Conservation (phyloP, 2,329 filamentous ascomycete genomes). For the Nemania sp. region DNA sequence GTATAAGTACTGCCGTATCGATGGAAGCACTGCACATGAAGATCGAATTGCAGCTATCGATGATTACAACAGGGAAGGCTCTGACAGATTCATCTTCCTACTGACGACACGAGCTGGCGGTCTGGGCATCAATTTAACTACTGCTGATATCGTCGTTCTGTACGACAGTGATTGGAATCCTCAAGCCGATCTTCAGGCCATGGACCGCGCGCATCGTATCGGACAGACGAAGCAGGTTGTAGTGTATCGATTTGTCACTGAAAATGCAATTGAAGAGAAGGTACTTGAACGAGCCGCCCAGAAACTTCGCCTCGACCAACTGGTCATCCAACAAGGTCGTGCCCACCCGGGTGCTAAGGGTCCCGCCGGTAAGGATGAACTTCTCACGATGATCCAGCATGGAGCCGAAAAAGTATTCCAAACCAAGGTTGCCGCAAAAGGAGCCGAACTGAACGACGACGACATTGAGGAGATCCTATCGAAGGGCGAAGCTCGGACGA, state of each 20-base stretch:
- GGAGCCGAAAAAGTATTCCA: slow-evolving; percentile 95
- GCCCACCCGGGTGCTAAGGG: slow-evolving; percentile 89
- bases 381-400: slow-evolving; percentile 98
- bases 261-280: slow-evolving; percentile 98
- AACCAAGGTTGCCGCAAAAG: slow-evolving; percentile 67
- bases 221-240: slow-evolving; percentile 98
- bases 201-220: slow-evolving; percentile 98
- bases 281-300: slow-evolving; percentile 95
- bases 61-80: slow-evolving; percentile 94
- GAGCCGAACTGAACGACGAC: slow-evolving; percentile 73
- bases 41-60: slow-evolving; percentile 97
- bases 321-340: slow-evolving; percentile 97
- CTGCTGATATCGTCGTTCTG: slow-evolving; percentile 91
- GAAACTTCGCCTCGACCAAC: slow-evolving; percentile 92
- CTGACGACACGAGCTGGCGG: slow-evolving; percentile 95
- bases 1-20: slow-evolving; percentile 96
- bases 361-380: slow-evolving; percentile 92
- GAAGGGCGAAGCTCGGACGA: slow-evolving; percentile 86
- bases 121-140: slow-evolving; percentile 93
- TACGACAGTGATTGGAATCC: slow-evolving; percentile 99
- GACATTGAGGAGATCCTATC: slow-evolving; percentile 89
- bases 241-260: slow-evolving; percentile 95
- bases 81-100: slow-evolving; percentile 95
- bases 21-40: slow-evolving; percentile 94
- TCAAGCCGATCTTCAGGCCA: slow-evolving; percentile 96